Base-by-base conservation (phyloP, 2,329 filamentous ascomycete species). In the Beauveria caledonica region DNA sequence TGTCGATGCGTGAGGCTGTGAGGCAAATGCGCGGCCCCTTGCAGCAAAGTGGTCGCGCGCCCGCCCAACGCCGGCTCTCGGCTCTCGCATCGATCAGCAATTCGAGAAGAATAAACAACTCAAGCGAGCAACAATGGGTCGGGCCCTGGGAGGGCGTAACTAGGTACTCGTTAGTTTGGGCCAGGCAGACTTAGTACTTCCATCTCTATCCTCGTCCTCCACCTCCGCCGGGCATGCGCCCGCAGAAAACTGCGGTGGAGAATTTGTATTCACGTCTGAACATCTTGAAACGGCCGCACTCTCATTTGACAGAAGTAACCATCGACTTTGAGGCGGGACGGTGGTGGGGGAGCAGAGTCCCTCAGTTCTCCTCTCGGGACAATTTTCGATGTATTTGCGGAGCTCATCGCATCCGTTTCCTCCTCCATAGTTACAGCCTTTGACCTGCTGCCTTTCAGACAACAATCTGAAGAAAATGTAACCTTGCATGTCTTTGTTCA, bases 311-410 rank as follows among this genome's bases (percentile, higher is more conserved):
- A 11, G 29, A 33, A 33, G 29, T 13, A 13, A 4, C 29, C 29
- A 27, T 25, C 13, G 11, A 44, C 15, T 13, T 23, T 0, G 29
- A 33, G 11, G 29, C 29, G 29, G 29, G 13, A 7, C 19, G 15
- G 25, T 11, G 25, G 10, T 15, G 25, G 9, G 27, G 49, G n/a
- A 7, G 49, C 11, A 36, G 27, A 7, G 23, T 36, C 15, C n/a
- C 33, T 19, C 17, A 8, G 13, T 27, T 50, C 21, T 25, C 9
- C 27, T 15, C 17, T 53, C 51, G 36, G 51, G 36, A 36, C 21
- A 42, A 27, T n/a, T 53, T 42, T 53, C 36, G 50, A 53, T 53
- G 50, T 53, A 53, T 53, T 40, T 53, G 50, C 50, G 50, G 50
- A 40, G 15, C 36, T 27, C 10, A 23, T 52, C 50, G 21, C 50